Base-by-base conservation (phyloP, 441 rosid genomes). In the Euphorbia schlechtendalii region DNA sequence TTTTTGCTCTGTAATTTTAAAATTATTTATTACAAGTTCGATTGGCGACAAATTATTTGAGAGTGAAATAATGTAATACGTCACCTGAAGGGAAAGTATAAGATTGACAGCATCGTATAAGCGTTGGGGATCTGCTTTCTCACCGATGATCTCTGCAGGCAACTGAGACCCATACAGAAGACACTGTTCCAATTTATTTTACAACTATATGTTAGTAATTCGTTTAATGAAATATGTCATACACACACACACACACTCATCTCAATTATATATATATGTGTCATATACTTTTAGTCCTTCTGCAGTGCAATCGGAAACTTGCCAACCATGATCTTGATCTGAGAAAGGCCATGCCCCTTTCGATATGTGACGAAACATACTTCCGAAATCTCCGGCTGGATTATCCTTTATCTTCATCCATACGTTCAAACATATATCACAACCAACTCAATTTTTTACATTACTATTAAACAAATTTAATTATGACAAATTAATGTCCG, bases 1-100 rank as follows among this genome's bases (percentile, higher is more conserved):
- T 83, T 90, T 77, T 80, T 65, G 48, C 84, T 82, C 94, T 89
- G 72, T 32, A 78, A 55, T 22, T 25, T 18, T 15, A 25, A 10
- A 15, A 3, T 40, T 40, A 40, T 40, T 40, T 40, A 9, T 40
- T 12, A 40, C 45, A 40, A 1, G 34, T 32, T 6, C 34, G 6
- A 40, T 9, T 3, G 40, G 4, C 40, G 40, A 36, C 40, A 3
- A 36, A 36, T 3, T 40, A 40, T 3, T 40, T 32, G 34, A 32
- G 34, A 32, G 6, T 32, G 34, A 41, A 13, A 8, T 2, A 3
- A 22, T 72, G 40, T 32, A 32, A 32, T 32, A 32, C 3, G 6
- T 32, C 3, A 85, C 91, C 84, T 82, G 91, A 10, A 86, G 63
- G 14, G 85, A 82, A 4, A 86, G 76, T 56, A 86, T 63, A 34